phyloP scores from a whole-genome alignment of 2,329 filamentous ascomycete genomes.

The Calonectria ilicicola region DNA sequence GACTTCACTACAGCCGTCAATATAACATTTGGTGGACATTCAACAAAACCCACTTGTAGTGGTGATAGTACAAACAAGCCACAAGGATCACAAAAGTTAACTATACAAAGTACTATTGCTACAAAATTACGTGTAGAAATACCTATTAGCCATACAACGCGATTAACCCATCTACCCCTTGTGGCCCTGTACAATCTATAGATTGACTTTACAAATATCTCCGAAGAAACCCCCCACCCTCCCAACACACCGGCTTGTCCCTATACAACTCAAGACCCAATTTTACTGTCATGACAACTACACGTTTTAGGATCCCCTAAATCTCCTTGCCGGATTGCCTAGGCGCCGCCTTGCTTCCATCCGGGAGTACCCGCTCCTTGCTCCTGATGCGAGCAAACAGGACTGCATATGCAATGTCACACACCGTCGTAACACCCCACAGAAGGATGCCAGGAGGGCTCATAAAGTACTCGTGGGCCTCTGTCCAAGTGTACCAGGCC shows the following conservation, averaged over 20 bases:
- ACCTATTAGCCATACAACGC: too few relatives aligned
- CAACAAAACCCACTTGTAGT: background rate
- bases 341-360: conserved; percentile 13
- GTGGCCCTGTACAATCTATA: too few relatives aligned
- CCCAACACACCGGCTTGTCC: background rate
- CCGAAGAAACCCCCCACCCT: background rate
- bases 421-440: conserved; percentile 14
- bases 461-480: conserved; percentile 21
- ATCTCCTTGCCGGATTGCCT: background rate
- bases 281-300: background rate
- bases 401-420: conserved; percentile 11
- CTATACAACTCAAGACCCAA: background rate
- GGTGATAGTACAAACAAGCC: too few relatives aligned
- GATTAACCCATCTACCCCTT: too few relatives aligned
- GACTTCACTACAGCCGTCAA: too few relatives aligned
- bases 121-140: too few relatives aligned
- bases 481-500: conserved; percentile 22
- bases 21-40: too few relatives aligned
- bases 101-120: too few relatives aligned
- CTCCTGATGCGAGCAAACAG: conserved; percentile 12
- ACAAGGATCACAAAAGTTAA: too few relatives aligned
- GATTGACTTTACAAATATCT: background rate
- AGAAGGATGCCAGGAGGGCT: conserved; percentile 14
- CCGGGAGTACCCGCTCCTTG: conserved; percentile 8
- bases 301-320: background rate